These are phyloP conservation scores for Colletotrichum gigasporum DNA, from an alignment of 2,329 filamentous ascomycete genomes.

Conservation along the genomic window DNA sequence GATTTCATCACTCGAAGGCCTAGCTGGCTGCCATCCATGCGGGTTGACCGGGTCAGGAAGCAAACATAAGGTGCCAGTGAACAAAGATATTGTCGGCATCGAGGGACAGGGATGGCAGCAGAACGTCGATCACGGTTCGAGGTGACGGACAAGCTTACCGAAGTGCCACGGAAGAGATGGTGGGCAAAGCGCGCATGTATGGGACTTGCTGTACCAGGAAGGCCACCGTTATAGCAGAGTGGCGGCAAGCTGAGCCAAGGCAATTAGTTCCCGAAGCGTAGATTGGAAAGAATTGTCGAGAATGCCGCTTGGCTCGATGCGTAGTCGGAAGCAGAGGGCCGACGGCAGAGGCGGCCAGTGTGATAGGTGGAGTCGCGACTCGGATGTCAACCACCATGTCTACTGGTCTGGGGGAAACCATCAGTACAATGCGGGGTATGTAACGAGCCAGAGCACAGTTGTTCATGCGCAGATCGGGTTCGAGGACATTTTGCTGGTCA, in stretches of 20 bases:
- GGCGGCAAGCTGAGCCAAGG: slow-evolving; percentile 9
- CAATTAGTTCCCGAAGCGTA: slow-evolving; percentile 11
- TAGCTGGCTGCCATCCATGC: not conserved
- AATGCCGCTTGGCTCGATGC: slow-evolving; percentile 26
- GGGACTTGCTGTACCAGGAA: not conserved
- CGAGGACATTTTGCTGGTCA: not conserved
- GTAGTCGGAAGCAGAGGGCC: slow-evolving; percentile 28
- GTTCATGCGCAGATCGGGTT: not conserved
- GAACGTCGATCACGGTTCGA: slow-evolving; percentile 6
- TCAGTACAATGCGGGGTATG: slow-evolving; percentile 19
- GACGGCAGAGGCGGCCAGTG: slow-evolving; percentile 15
- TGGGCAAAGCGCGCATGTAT: not conserved
- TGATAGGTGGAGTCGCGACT: slow-evolving; percentile 27
- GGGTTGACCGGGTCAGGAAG: not conserved
- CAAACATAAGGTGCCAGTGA: not conserved
- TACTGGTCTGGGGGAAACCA: not conserved
- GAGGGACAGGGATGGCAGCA: not conserved
- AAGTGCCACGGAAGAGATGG: slow-evolving; percentile 9
- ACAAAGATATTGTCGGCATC: slow-evolving; percentile 8
- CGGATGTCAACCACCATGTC: not conserved
- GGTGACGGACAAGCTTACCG: slow-evolving; percentile 7
- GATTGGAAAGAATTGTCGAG: slow-evolving; percentile 12
- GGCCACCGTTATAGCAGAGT: not conserved
- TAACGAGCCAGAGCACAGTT: not conserved
- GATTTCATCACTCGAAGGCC: not conserved